These are phyloP conservation scores for Rhizophora apiculata DNA, from an alignment of 345 rosid genomes.

Conservation along the genomic window DNA sequence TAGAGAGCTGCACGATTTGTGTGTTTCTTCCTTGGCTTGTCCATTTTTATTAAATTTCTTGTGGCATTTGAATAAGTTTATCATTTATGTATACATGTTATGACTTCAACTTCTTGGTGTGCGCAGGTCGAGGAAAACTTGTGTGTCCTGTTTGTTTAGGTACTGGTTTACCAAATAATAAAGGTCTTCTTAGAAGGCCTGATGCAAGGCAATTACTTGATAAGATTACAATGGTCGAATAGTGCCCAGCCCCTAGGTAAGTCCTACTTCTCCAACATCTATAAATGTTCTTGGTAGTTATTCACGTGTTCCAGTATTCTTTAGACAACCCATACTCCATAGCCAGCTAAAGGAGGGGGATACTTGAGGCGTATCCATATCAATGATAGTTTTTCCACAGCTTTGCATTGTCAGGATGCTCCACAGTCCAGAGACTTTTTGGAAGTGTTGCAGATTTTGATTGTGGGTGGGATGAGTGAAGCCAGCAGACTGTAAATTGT, in stretches of 20 bases:
- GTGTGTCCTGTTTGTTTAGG: constrained; percentile 93
- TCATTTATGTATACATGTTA: background rate
- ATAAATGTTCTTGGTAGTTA: background rate
- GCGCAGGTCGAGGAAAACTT: constrained; percentile 87
- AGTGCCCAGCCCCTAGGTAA: constrained; percentile 63
- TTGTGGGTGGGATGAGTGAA: constrained; percentile 2
- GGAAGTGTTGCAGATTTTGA: background rate
- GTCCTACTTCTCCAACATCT: constrained; percentile 6
- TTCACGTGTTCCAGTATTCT: background rate
- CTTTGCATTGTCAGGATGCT: too few relatives aligned
- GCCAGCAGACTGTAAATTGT: background rate
- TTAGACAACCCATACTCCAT: background rate
- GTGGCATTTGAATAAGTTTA: too few relatives aligned
- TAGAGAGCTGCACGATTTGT: background rate
- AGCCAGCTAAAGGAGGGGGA: too few relatives aligned
- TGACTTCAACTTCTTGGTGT: constrained; percentile 8
- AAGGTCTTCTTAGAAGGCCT: constrained; percentile 90
- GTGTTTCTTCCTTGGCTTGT: background rate
- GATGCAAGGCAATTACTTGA: constrained; percentile 77
- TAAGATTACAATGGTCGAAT: constrained; percentile 88
- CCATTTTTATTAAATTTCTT: too few relatives aligned
- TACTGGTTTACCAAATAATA: constrained; percentile 88
- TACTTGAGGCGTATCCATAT: too few relatives aligned
- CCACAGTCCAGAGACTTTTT: too few relatives aligned
- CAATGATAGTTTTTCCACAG: too few relatives aligned